A percentile compares a stretch with the other conserved stretches of the same genome.
These are phyloP conservation scores for Crassisporium funariophilum DNA, from an alignment of 768 basidiomycete genomes.

Conservation along the genomic window DNA sequence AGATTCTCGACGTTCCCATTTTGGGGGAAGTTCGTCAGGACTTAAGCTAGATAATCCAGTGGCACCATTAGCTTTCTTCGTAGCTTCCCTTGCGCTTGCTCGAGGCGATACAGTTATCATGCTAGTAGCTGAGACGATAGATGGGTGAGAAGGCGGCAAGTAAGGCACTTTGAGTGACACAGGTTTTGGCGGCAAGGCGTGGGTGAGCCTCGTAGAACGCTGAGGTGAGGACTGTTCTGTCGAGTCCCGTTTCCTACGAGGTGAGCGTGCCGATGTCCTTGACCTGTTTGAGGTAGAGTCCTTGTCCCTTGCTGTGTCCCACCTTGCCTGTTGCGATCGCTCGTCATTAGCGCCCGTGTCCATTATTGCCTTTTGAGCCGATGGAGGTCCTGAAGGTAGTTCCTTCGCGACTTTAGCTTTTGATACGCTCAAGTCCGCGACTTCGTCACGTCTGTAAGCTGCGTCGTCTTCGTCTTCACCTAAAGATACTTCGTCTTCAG, in stretches of 20 bases:
- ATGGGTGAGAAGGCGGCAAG: conserved; percentile 56
- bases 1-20: conserved; percentile 62
- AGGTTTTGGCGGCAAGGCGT: conserved; percentile 72
- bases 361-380: conserved; percentile 12
- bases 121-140: conserved; percentile 61
- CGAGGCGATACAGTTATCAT: conserved; percentile 49
- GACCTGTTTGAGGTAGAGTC: conserved; percentile 1
- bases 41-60: conserved; percentile 26
- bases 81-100: conserved; percentile 38
- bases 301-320: conserved; percentile 8
- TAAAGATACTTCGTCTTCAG: conserved; percentile 63
- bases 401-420: conserved; percentile 3
- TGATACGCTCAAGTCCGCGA: conserved; percentile 1
- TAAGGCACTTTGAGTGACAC: conserved; percentile 51
- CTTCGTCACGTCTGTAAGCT: conserved; percentile 29
- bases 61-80: conserved; percentile 34
- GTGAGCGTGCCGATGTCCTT: conserved; percentile 6
- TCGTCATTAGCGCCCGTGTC: conserved; percentile 20
- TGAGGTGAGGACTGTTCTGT: conserved; percentile 20
- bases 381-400: conserved; percentile 8
- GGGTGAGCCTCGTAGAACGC: conserved; percentile 49
- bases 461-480: conserved; percentile 73
- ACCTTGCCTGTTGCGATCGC: conserved; percentile 8
- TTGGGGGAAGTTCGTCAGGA: conserved; percentile 46
- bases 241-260: conserved; percentile 16